Base-by-base conservation (phyloP, 2,329 filamentous ascomycete species). In the Albophoma yamanashiensis region DNA sequence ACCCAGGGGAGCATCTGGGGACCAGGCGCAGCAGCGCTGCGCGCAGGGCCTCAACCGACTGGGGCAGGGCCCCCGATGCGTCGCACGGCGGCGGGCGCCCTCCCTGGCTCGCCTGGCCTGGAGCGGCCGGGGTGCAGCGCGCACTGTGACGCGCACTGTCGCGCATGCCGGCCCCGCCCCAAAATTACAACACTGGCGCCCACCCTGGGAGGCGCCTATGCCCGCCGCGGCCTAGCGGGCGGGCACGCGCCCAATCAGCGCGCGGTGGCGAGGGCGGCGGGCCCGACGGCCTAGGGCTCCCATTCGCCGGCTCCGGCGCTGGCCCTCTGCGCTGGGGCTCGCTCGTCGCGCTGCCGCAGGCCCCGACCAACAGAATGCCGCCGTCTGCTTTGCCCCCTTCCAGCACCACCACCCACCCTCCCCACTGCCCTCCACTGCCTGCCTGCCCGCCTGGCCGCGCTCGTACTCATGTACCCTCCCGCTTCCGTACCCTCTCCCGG, bases 351-450 rank as follows among this genome's bases (percentile, higher is more conserved):
- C 45, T 14, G 57, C 25, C 27, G 43, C 39, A 22, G 36, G 31
- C 64, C 66, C 64, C 68, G 68, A 67, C 70, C 69, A 70, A 71
- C 69, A 68, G 67, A 67, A 61, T 67, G 63, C 67, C 66, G 67
- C 64, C 59, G 67, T 64, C 65, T 68, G 58, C 60, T 57, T 59
- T 43, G 59, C 62, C 59, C 59, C 62, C 64, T 57, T 55, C 60
- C 56, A 43, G 40, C 38, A 55, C 55, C 62, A 45, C n/a, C 52
- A 12, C 12, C 57, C 40, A 22, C 52, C n/a, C 27, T 31, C 27
- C 27, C 27, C 27, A 6, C 50, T 34, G 27, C 27, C 27, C 52
- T 31, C 27, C 50, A 6, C 50, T 34, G 27, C 27, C 27, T 63
- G 56, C 58, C 58, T 36, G 39, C n/a, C 39, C 55, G 27, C 27